Conservation (phyloP, 2,329 filamentous ascomycete genomes). For the Blastomyces silverae region DNA sequence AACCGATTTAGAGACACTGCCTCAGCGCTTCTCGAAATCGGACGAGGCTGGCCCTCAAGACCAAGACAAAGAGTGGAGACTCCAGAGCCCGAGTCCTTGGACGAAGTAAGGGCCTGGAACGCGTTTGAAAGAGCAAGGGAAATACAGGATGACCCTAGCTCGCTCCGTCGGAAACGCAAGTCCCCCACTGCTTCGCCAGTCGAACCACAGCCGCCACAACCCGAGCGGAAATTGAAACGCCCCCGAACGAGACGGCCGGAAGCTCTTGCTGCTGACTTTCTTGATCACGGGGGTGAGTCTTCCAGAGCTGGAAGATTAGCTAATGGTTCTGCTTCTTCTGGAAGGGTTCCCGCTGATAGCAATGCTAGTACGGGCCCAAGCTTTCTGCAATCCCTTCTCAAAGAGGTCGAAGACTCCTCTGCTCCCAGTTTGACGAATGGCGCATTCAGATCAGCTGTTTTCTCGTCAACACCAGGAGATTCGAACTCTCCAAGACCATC, state of each 20-base stretch:
- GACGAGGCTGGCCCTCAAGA: slow-evolving; percentile 38
- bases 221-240: slow-evolving; percentile 78
- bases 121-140: slow-evolving; percentile 80
- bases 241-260: slow-evolving; percentile 68
- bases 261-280: slow-evolving; percentile 42
- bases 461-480: slow-evolving; percentile 34
- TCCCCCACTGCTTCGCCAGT: slow-evolving; percentile 65
- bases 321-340: slow-evolving; percentile 22
- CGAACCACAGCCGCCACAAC: slow-evolving; percentile 59
- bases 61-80: slow-evolving; percentile 36
- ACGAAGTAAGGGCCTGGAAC: slow-evolving; percentile 82
- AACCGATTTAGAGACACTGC: slow-evolving; percentile 66
- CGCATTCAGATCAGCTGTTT: slow-evolving; percentile 30
- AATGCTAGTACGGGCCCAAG: slow-evolving; percentile 55
- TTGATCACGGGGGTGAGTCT: slow-evolving; percentile 31
- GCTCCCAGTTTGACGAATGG: slow-evolving; percentile 28
- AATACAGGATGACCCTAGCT: slow-evolving; percentile 45
- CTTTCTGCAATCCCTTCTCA: slow-evolving; percentile 77
- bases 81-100: slow-evolving; percentile 63
- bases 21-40: slow-evolving; percentile 53
- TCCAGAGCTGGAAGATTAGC: slow-evolving; percentile 32
- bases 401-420: slow-evolving; percentile 66
- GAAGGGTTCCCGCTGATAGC: slow-evolving; percentile 21
- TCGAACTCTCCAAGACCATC: slow-evolving; percentile 27
- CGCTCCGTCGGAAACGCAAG: slow-evolving; percentile 61